Evolutionary conservation across 192 early-diverging fungal species (phyloP).

Genomic region (Neocallimastix lanati): DNA sequence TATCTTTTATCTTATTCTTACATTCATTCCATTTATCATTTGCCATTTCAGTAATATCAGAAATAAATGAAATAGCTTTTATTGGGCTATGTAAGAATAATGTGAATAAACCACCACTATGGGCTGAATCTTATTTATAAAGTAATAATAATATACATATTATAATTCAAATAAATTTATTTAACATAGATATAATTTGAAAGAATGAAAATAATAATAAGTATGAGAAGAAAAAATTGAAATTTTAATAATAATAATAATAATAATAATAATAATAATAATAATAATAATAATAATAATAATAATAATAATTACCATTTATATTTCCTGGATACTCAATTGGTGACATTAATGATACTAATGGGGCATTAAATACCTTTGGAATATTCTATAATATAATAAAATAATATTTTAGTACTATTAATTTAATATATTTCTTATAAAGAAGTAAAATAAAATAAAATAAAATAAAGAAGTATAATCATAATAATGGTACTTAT

Average conservation of each 20-base stretch:
- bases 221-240: not conserved
- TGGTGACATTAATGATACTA: conserved; percentile 80
- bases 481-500: too few species aligned
- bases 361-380: conserved; percentile 67
- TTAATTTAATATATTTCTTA: too few species aligned
- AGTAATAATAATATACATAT: too few species aligned
- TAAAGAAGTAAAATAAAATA: too few species aligned
- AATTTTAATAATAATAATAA: conserved; percentile 6
- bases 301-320: too few species aligned
- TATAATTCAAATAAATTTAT: too few species aligned
- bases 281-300: conserved; percentile 2
- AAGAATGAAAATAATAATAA: not conserved
- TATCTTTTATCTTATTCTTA: conserved; percentile 20
- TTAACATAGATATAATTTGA: too few species aligned
- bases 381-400: conserved; percentile 37
- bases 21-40: conserved; percentile 53
- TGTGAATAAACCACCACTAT: conserved; percentile 81
- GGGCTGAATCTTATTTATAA: too few species aligned
- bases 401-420: too few species aligned
- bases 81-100: conserved; percentile 82
- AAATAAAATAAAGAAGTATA: too few species aligned
- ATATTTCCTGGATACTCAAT: conserved; percentile 63
- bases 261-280: not conserved
- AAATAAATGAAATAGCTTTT: conserved; percentile 73
- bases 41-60: conserved; percentile 38